Conservation (phyloP, 495 filamentous ascomycete species). For the Rhypophila decipiens region DNA sequence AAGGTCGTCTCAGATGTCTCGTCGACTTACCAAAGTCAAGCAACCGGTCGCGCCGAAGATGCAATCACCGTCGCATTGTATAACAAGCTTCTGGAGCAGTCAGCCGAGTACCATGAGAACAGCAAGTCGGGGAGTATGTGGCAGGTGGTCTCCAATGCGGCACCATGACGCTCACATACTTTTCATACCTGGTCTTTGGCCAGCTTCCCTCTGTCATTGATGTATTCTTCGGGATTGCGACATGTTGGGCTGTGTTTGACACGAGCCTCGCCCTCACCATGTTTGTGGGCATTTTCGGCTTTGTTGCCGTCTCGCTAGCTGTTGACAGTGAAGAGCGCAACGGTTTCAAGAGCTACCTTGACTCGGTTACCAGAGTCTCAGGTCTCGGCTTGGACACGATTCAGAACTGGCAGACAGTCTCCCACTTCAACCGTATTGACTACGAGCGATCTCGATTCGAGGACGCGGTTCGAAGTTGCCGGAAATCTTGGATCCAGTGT, state of each 20-base stretch:
- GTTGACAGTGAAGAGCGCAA: neutral
- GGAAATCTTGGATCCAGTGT: neutral
- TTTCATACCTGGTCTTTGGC: neutral
- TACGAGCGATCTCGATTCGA: conserved; percentile 1
- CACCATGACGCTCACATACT: neutral
- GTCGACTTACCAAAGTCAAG: neutral
- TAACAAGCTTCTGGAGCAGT: conserved; percentile 3
- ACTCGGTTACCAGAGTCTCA: neutral
- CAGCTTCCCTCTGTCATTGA: neutral
- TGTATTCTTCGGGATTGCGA: neutral
- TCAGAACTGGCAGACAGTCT: conserved; percentile 9
- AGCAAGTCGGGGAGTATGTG: conserved; percentile 2
- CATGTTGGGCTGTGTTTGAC: conserved; percentile 4
- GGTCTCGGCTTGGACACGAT: conserved; percentile 3
- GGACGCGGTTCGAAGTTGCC: neutral
- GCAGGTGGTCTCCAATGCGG: neutral
- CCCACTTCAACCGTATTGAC: conserved; percentile 3
- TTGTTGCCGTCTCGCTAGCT: neutral
- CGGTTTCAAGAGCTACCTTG: neutral
- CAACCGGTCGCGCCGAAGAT: neutral
- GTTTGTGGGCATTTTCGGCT: neutral
- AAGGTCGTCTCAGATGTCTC: neutral
- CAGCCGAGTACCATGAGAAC: conserved; percentile 5
- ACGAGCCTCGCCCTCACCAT: neutral
- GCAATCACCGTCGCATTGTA: conserved; percentile 2